A percentile compares a stretch with the other conserved stretches of the same genome.
Conservation (phyloP, 176 grass and related monocot genomes). For the Tillandsia leiboldiana region DNA sequence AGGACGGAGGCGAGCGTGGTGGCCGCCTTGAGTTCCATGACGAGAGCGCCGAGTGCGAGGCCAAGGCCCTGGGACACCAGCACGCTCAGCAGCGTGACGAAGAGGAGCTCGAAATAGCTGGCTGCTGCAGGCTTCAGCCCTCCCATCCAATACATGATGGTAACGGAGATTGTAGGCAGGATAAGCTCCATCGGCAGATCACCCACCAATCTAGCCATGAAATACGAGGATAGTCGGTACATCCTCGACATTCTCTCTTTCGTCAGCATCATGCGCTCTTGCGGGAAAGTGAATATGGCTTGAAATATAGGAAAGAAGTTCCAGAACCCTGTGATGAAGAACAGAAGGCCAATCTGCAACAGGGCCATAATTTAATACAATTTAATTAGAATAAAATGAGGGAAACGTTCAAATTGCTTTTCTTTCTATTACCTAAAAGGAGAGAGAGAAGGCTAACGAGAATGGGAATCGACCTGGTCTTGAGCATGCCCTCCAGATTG, state of each 20-base stretch:
- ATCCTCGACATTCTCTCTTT: slow-evolving; percentile 39
- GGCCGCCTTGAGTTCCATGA: slow-evolving; percentile 38
- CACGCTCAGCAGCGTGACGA: slow-evolving; percentile 17
- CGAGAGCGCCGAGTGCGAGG: slow-evolving; percentile 32
- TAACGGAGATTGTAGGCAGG: slow-evolving; percentile 26
- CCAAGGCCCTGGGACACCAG: slow-evolving; percentile 33
- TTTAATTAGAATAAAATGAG: not conserved
- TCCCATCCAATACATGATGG: slow-evolving; percentile 43
- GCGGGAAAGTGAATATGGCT: slow-evolving; percentile 38
- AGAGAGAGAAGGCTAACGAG: not conserved
- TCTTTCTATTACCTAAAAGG: not conserved
- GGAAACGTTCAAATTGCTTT: not conserved
- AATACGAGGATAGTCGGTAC: slow-evolving; percentile 40
- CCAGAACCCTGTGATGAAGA: slow-evolving; percentile 35
- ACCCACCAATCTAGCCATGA: slow-evolving; percentile 11
- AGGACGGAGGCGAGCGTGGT: slow-evolving; percentile 22
- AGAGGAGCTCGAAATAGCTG: slow-evolving; percentile 21
- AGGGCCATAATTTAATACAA: not conserved
- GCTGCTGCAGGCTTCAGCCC: slow-evolving; percentile 12
- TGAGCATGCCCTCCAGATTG: slow-evolving; percentile 21
- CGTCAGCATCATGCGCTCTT: slow-evolving; percentile 33
- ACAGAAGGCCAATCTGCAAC: slow-evolving; percentile 26
- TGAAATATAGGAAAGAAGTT: slow-evolving; percentile 24
- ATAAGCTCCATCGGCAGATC: slow-evolving; percentile 48
- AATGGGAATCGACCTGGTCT: slow-evolving; percentile 26